Conservation (phyloP, 1,284 basidiomycete genomes). For the Jaminaea rosea region DNA sequence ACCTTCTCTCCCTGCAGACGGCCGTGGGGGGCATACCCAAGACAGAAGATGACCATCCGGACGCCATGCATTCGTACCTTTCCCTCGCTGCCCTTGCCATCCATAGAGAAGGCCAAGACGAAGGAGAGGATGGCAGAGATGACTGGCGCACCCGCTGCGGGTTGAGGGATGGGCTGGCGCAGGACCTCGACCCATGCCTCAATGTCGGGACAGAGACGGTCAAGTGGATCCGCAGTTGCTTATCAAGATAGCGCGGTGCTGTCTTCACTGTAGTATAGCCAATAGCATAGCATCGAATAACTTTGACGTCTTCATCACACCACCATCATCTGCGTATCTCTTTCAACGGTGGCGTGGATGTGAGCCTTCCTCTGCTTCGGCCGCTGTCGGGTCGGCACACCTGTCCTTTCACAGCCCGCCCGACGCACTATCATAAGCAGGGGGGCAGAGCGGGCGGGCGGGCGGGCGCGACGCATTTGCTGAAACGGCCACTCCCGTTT, state of each 20-base stretch:
- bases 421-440: too few relatives aligned
- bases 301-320: too few relatives aligned
- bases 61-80: constrained; percentile 41
- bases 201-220: background rate
- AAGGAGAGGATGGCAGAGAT: background rate
- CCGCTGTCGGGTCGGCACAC: too few relatives aligned
- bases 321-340: too few relatives aligned
- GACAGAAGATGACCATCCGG: constrained; percentile 29
- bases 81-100: constrained; percentile 30
- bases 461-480: too few relatives aligned
- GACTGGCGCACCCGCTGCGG: background rate
- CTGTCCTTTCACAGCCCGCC: too few relatives aligned
- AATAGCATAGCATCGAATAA: too few relatives aligned
- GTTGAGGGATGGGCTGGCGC: background rate
- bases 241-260: background rate
- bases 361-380: too few relatives aligned
- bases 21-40: constrained; percentile 38
- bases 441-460: too few relatives aligned
- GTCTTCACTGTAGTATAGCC: background rate
- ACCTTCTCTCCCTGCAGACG: constrained; percentile 31
- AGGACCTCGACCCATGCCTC: background rate
- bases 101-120: constrained; percentile 9
- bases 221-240: background rate
- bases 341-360: too few relatives aligned
- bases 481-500: too few relatives aligned